A percentile compares a stretch with the other conserved stretches of the same genome.
Evolutionary conservation across 139 green algal species (phyloP).

Genomic region (Coelastrella sp.): DNA sequence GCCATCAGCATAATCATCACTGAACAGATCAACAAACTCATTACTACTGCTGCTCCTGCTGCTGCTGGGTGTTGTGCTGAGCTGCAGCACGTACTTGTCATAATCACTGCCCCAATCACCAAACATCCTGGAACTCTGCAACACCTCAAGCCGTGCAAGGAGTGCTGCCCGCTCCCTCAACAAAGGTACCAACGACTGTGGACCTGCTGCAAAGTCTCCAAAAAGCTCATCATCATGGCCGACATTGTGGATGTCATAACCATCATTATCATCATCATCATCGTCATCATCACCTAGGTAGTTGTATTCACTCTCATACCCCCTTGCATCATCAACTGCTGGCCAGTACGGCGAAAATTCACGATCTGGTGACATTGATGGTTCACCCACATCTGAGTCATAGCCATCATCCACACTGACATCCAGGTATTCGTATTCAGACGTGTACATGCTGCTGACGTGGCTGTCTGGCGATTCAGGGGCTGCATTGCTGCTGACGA

Average conservation of each 20-base stretch:
- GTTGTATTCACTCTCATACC: too few species aligned
- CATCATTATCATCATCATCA: neutral
- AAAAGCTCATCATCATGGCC: too few species aligned
- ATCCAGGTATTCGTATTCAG: neutral
- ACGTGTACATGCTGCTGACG: neutral
- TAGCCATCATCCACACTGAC: neutral
- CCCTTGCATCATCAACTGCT: too few species aligned
- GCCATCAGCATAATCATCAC: neutral
- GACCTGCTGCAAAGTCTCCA: neutral
- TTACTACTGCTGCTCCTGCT: constrained; percentile 4
- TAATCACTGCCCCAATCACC: neutral
- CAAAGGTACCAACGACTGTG: neutral
- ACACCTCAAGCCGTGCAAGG: neutral
- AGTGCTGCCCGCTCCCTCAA: neutral
- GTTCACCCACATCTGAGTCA: neutral
- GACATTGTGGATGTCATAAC: too few species aligned
- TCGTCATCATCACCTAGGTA: neutral
- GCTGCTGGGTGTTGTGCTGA: neutral
- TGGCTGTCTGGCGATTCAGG: neutral
- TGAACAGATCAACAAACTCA: neutral
- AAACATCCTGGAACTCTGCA: neutral
- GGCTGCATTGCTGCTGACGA: neutral
- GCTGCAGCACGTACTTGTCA: neutral
- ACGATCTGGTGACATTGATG: neutral
- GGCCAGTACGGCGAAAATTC: too few species aligned